Percentiles rank a stretch among this genome's conserved stretches.
phyloP scores from a whole-genome alignment of 2,329 filamentous ascomycete species.

The Sarocladium kiliense region DNA sequence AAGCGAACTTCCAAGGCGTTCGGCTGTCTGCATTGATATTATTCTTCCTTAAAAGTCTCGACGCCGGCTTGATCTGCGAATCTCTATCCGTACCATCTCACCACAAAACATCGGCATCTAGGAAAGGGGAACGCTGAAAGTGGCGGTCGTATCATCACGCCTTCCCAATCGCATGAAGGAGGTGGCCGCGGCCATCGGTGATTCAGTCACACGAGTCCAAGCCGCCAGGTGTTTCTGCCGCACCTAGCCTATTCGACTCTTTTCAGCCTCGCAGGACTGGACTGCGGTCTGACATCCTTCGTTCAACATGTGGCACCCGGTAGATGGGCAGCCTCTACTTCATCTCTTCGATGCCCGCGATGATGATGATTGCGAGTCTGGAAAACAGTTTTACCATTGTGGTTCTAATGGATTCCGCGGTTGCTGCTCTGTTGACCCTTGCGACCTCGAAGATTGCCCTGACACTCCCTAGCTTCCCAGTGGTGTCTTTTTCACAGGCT shows the following conservation, averaged over 20 bases:
- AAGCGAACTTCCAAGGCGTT: no score
- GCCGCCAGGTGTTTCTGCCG: not conserved
- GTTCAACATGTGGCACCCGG: not conserved
- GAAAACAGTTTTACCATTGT: conserved; percentile 1
- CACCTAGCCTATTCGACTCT: not conserved
- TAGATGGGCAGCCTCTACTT: not conserved
- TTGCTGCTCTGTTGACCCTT: conserved; percentile 3
- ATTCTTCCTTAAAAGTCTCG: no score
- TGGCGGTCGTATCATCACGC: no score
- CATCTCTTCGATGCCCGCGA: not conserved
- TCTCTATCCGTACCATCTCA: not conserved
- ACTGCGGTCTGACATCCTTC: not conserved
- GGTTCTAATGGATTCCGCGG: conserved; percentile 5
- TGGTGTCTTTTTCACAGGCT: not conserved
- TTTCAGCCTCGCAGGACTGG: not conserved
- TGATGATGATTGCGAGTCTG: not conserved
- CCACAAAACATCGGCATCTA: not conserved
- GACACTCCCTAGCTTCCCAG: not conserved
- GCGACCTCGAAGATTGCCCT: not conserved
- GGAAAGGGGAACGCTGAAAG: not conserved
- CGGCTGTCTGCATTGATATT: no score
- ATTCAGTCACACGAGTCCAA: not conserved
- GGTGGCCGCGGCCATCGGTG: not conserved
- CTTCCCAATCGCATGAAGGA: no score
- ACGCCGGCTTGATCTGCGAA: no score